These are phyloP conservation scores for Suillus alpinus DNA, from an alignment of 768 basidiomycete species.

Conservation along the genomic window DNA sequence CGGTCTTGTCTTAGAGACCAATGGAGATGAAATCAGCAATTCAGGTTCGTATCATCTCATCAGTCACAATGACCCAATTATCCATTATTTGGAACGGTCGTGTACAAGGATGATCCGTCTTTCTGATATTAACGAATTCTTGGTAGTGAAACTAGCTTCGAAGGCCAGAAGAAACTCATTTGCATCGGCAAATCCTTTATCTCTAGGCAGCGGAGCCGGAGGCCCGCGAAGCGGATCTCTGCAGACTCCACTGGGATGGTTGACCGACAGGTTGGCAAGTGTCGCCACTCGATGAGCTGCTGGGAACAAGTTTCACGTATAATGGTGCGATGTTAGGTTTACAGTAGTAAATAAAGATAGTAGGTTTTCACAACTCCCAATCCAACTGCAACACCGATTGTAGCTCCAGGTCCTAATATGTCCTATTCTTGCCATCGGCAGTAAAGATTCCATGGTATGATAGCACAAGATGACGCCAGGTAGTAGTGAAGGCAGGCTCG, in stretches of 20 bases:
- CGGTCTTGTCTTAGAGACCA: constrained; percentile 93
- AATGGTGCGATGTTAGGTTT: neutral
- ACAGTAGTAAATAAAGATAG: constrained; percentile 2
- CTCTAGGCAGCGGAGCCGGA: constrained; percentile 58
- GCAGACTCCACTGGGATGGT: constrained; percentile 76
- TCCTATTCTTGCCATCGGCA: neutral
- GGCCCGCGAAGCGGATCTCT: constrained; percentile 59
- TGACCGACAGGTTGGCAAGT: constrained; percentile 71
- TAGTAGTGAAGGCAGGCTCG: neutral
- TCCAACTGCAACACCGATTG: neutral
- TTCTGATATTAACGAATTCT: constrained; percentile 13
- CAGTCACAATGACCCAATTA: neutral
- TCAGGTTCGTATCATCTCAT: constrained; percentile 48
- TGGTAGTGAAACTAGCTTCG: constrained; percentile 64
- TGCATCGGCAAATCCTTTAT: constrained; percentile 77
- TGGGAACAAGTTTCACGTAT: neutral
- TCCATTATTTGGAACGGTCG: neutral
- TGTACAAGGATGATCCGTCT: neutral
- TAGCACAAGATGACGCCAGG: neutral
- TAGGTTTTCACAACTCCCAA: neutral
- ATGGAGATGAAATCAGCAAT: constrained; percentile 78
- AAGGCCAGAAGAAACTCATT: constrained; percentile 77
- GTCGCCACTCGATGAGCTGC: constrained; percentile 41
- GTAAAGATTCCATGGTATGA: neutral
- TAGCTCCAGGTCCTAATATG: neutral